Conservation (phyloP, 2,329 filamentous ascomycete species). For the Ceratocystis albifundus region DNA sequence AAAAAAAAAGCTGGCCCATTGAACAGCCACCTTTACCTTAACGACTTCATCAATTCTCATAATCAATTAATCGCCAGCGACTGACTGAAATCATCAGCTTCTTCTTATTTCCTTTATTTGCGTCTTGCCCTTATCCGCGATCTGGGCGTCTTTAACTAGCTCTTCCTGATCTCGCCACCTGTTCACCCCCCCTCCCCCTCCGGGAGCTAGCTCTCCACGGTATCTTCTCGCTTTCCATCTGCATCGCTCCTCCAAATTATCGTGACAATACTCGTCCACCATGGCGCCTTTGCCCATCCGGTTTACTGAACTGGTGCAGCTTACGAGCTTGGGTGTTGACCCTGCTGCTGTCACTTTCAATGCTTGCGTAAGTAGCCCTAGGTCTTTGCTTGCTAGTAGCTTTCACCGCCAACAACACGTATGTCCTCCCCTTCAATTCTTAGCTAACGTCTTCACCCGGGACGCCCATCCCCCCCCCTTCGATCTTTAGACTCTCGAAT, state of each 20-base stretch:
- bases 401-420: neutral
- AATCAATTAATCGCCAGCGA: slow-evolving; percentile 2
- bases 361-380: slow-evolving; percentile 51
- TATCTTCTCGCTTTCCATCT: slow-evolving; percentile 2
- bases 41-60: neutral
- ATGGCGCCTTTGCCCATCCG: slow-evolving; percentile 75
- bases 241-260: slow-evolving; percentile 3
- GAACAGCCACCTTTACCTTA: slow-evolving; percentile 17
- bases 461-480: neutral
- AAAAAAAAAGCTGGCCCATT: slow-evolving; percentile 17
- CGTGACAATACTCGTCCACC: slow-evolving; percentile 21
- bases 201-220: slow-evolving; percentile 23
- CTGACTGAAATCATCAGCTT: neutral
- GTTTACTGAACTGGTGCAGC: slow-evolving; percentile 80
- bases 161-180: slow-evolving; percentile 21
- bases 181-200: slow-evolving; percentile 17
- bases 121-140: neutral
- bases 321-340: slow-evolving; percentile 40
- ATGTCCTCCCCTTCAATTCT: neutral
- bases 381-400: neutral
- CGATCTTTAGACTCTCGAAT: slow-evolving; percentile 73
- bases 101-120: slow-evolving; percentile 1
- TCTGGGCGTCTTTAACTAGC: slow-evolving; percentile 19
- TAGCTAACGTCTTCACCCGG: slow-evolving; percentile 6
- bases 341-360: slow-evolving; percentile 58